Evolutionary conservation across 1,284 basidiomycete species (phyloP), one percentile per base, ranked within the genome.

Genomic region (Ceratobasidium sp.): DNA sequence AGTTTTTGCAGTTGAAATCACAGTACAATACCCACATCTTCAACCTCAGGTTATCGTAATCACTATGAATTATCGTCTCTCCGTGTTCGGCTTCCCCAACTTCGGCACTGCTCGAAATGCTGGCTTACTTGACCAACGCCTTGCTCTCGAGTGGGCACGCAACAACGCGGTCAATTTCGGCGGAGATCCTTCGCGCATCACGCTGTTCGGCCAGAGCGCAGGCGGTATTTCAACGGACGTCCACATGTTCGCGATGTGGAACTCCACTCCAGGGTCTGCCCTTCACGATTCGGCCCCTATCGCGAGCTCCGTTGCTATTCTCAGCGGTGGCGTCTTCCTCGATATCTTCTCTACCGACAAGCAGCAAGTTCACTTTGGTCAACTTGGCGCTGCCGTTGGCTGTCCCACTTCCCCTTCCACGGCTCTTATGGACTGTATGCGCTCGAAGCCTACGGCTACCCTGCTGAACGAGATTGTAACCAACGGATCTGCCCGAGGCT

Each of bases 131-230:
- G 87, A 87, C 80, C 85, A 86, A 70, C 82, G 33, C 33, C 2
- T 33, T 4, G 33, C 33, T 33, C 33, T 33, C 33, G 33, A 33
- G 33, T 33, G 33, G 83, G 83, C 86, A 38, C 80, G 82, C 38
- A 80, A 83, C 73, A 81, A 86, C 79, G 85, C 86, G 68, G 78
- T 80, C 1, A 82, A 82, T 13, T 89, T 90, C 80, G 88, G 88
- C 1, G 89, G 89, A 1, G 33, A 33, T 33, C 33, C 33, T 4
- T 33, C 33, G 33, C 33, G 33, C 4, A 33, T 33, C 33, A 90
- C 89, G 0, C 82, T 89, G 3, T 88, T 89, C 79, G 90, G 89
- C 12, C 85, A 90, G 81, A 90, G 88, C 80, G 89, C 89, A 5
- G 90, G 89, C 1, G 86, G 44, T n/a, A 65, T 48, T 7, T 65